These are phyloP conservation scores for Blastomyces gilchristii DNA, from an alignment of 2,329 filamentous ascomycete species.

Conservation along the genomic window DNA sequence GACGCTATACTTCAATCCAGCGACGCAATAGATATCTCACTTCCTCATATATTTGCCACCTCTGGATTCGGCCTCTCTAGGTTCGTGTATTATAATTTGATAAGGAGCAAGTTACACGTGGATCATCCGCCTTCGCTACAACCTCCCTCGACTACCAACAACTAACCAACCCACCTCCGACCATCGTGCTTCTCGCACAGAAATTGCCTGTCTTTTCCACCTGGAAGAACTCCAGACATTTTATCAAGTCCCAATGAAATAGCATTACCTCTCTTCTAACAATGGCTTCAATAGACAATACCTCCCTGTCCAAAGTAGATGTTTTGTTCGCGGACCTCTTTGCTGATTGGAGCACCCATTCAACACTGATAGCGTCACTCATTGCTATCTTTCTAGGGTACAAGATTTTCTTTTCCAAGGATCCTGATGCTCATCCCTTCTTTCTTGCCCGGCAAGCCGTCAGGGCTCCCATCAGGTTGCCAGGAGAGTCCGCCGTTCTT, in stretches of 20 bases:
- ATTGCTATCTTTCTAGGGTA: slow-evolving; percentile 61
- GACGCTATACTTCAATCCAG: neutral
- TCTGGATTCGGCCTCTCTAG: neutral
- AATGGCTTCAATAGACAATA: slow-evolving; percentile 38
- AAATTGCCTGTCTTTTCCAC: neutral
- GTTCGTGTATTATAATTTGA: neutral
- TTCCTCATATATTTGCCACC: neutral
- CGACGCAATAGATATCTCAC: neutral
- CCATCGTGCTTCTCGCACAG: neutral
- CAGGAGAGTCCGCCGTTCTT: slow-evolving; percentile 76
- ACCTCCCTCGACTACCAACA: neutral
- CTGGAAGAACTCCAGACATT: neutral
- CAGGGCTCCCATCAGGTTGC: slow-evolving; percentile 66
- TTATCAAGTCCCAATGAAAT: neutral
- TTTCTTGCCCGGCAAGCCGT: slow-evolving; percentile 76
- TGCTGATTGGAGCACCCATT: slow-evolving; percentile 72
- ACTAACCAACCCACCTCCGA: neutral
- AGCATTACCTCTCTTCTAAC: slow-evolving; percentile 9
- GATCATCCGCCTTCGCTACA: neutral
- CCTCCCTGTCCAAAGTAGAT: slow-evolving; percentile 59
- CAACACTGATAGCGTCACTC: slow-evolving; percentile 58
- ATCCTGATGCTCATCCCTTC: slow-evolving; percentile 86
- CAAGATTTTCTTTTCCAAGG: slow-evolving; percentile 58
- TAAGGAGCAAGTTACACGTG: neutral
- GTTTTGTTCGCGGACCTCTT: slow-evolving; percentile 57